These are phyloP conservation scores for Knufia fluminis DNA, from an alignment of 2,329 filamentous ascomycete genomes.

Conservation along the genomic window DNA sequence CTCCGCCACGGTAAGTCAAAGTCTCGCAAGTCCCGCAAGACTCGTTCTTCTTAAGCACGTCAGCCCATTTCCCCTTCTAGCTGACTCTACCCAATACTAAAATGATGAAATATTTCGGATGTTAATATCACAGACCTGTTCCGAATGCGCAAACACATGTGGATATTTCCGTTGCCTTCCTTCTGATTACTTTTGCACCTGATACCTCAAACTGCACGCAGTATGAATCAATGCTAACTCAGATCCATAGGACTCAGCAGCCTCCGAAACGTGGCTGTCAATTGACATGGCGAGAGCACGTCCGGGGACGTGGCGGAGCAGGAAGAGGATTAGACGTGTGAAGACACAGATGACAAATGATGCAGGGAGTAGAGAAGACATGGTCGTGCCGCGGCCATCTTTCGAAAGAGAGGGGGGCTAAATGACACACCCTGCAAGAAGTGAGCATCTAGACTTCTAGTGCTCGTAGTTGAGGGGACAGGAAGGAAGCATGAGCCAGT, in stretches of 20 bases:
- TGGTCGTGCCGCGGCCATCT: background rate
- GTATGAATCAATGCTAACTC: background rate
- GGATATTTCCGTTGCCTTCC: conserved; percentile 8
- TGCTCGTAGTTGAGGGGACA: background rate
- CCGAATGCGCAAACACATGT: conserved; percentile 73
- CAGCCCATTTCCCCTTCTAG: background rate
- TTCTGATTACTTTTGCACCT: conserved; percentile 5
- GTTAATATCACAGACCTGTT: conserved; percentile 72
- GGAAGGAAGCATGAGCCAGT: background rate
- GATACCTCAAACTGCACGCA: background rate
- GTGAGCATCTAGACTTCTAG: background rate
- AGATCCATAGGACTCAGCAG: conserved; percentile 17
- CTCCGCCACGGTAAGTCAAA: conserved; percentile 21
- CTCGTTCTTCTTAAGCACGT: too few relatives aligned
- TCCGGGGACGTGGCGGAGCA: background rate
- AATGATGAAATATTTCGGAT: conserved; percentile 97
- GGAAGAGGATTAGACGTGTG: background rate
- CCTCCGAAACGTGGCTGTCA: conserved; percentile 21
- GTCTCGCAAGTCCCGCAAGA: background rate
- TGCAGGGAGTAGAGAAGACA: background rate
- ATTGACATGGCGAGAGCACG: conserved; percentile 14
- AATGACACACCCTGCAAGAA: background rate
- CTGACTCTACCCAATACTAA: conserved; percentile 13
- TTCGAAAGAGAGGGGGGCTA: background rate
- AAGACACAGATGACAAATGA: background rate